Evolutionary conservation across 176 grass and related monocot species (phyloP).

Genomic region (Rhynchospora pubera): DNA sequence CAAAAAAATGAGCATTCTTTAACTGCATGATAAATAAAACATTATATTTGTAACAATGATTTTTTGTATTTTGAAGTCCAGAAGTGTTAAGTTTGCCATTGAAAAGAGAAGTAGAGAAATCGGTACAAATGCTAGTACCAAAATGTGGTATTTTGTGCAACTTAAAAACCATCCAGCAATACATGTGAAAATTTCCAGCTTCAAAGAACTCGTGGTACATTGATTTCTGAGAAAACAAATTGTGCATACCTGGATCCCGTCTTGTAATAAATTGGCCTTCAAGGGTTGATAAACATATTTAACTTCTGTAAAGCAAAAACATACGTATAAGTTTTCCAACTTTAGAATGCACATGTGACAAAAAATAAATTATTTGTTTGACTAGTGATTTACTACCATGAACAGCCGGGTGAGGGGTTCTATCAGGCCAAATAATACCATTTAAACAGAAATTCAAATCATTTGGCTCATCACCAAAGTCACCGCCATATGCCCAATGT

Average conservation of each 20-base stretch:
- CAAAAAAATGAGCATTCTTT: conserved; percentile 64
- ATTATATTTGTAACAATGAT: background rate
- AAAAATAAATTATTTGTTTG: background rate
- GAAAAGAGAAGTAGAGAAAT: background rate
- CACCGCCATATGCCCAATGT: conserved; percentile 91
- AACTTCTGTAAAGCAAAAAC: conserved; percentile 47
- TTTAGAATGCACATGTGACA: background rate
- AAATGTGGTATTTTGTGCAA: background rate
- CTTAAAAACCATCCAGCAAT: background rate
- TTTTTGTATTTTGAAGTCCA: background rate
- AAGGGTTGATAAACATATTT: conserved; percentile 94
- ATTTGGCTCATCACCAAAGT: conserved; percentile 90
- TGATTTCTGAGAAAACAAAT: background rate
- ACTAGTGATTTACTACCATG: conserved; percentile 48
- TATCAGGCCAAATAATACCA: conserved; percentile 92
- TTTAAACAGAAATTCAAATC: conserved; percentile 90
- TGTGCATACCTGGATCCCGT: conserved; percentile 53
- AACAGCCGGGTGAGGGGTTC: conserved; percentile 77
- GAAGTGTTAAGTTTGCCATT: background rate
- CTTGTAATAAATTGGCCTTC: conserved; percentile 49
- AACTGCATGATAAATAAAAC: conserved; percentile 44
- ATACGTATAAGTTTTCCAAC: background rate
- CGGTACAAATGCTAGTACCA: background rate
- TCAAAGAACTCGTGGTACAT: background rate
- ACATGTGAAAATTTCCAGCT: background rate